phyloP scores from a whole-genome alignment of 2,329 filamentous ascomycete genomes.

The Hansfordia pulvinata region DNA sequence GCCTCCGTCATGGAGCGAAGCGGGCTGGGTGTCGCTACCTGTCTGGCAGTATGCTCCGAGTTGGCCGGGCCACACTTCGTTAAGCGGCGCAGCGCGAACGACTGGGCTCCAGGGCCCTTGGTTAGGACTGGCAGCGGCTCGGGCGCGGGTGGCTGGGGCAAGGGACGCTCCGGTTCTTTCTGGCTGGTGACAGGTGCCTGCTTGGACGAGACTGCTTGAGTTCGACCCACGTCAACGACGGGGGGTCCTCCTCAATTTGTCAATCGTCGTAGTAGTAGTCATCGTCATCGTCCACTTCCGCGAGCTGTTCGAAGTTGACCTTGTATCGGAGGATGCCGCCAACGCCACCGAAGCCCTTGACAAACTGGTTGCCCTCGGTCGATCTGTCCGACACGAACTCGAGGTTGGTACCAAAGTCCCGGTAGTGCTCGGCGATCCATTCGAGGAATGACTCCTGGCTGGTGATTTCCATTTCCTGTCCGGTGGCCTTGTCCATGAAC shows the following conservation, averaged over 20 bases:
- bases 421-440: conserved; percentile 98
- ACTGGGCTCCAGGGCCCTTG: conserved; percentile 16
- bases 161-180: conserved; percentile 22
- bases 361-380: conserved; percentile 98
- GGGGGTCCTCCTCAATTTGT: conserved; percentile 50
- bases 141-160: conserved; percentile 27
- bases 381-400: conserved; percentile 98
- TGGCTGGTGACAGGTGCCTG: conserved; percentile 24
- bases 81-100: conserved; percentile 29
- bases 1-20: conserved; percentile 55
- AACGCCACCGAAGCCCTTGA: conserved; percentile 98
- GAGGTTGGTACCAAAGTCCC: conserved; percentile 87
- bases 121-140: conserved; percentile 10
- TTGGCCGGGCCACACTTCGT: conserved; percentile 29
- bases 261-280: conserved; percentile 77
- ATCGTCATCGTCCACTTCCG: conserved; percentile 79
- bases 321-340: conserved; percentile 97
- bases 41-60: conserved; percentile 27
- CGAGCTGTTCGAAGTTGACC: conserved; percentile 99
- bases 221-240: conserved; percentile 74
- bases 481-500: conserved; percentile 92
- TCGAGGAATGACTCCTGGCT: conserved; percentile 90
- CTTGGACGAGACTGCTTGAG: conserved; percentile 41
- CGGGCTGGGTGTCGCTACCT: conserved; percentile 50
- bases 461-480: conserved; percentile 92